Evolutionary conservation across 257 asterid species (phyloP), one percentile per base, ranked within the genome.

Genomic region (Mentha longifolia): DNA sequence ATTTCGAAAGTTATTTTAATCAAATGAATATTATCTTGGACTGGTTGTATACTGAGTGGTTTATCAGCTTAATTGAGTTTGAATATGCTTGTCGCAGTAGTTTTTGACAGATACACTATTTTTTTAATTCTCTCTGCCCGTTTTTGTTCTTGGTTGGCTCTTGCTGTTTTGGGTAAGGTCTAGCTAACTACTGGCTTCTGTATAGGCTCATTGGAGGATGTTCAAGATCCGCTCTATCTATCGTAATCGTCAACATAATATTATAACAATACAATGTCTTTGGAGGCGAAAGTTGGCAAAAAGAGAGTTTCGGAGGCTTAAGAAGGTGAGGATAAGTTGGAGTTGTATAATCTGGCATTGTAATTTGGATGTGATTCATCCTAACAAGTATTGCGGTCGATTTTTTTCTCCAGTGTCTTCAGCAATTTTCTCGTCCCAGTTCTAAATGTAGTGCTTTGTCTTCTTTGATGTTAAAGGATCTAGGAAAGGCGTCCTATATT

Each of bases 231-330:
- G 90, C 47, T 83, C 85, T 28, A 76, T 89, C 64, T 95, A 80
- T 78, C 86, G 74, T 77, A 81, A 85, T 79, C 94, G 97, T 25
- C 99, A 87, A 73, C 82, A 92, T 65, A 79, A 87, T 49, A 88
- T 92, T 79, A 79, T 95, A 70, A 85, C 95, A 28, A 88, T 95
- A 71, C 99, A 95, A 83, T 89, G 98, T 79, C 87, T 83, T 76
- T 95, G 99, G 99, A 85, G 97, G 87, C 95, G 65, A 70, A 95
- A 92, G 80, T 69, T 92, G 87, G 98, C 99, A 10, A 88, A 84
- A 83, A 82, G 92, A 82, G 96, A 92, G 77, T 71, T 92, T 75
- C 81, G 92, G 81, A 88, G 77, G 87, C 99, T 95, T 79, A 95
- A 84, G 81, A 84, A 95, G 98, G 99, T 95, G 78, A 69, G 76